Evolutionary conservation across 345 rosid species (phyloP), one percentile per base, ranked within the genome.

Genomic region (Litchi chinensis): DNA sequence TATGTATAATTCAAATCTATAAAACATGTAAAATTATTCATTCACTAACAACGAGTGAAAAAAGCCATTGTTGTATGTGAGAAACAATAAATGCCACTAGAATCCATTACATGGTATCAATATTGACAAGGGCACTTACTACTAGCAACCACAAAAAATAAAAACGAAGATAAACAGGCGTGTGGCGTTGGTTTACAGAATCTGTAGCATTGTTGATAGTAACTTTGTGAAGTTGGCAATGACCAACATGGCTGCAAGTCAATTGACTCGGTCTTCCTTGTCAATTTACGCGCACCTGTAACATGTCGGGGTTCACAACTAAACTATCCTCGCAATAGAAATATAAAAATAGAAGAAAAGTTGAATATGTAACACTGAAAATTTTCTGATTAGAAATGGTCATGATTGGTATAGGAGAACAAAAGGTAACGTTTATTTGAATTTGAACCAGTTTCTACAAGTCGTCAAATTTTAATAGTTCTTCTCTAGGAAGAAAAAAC

Each of bases 1-100:
- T 46, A 63, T 13, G 65, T 24, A 76, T 77, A 80, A 71, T 37
- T 70, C 5, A 7, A 28, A 16, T 32, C 32, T 56, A 77, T 56
- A 54, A 54, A 26, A 69, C 11, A 24, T 69, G 57, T 41, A 76
- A 65, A 50, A 78, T 5, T 16, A 67, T 62, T 75, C 79, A 69
- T 74, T 48, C 41, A 32, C 46, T 28, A 37, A 76, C 22, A 43
- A 8, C 26, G 64, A 69, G 70, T 13, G 12, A 9, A 71, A 13
- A 71, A 15, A 32, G 15, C 39, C 65, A 52, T 11, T 48, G 65
- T 59, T 77, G 64, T 72, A 57, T 66, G 11, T 24, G 18, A 19
- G 9, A 70, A 67, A 60, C 28, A 52, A 57, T 63, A 74, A 64
- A 40, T 57, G 8, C 65, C 59, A 72, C 5, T n/a, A 56, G 44